phyloP scores from a whole-genome alignment of 2,329 filamentous ascomycete genomes.

The Metarhizium anisopliae region DNA sequence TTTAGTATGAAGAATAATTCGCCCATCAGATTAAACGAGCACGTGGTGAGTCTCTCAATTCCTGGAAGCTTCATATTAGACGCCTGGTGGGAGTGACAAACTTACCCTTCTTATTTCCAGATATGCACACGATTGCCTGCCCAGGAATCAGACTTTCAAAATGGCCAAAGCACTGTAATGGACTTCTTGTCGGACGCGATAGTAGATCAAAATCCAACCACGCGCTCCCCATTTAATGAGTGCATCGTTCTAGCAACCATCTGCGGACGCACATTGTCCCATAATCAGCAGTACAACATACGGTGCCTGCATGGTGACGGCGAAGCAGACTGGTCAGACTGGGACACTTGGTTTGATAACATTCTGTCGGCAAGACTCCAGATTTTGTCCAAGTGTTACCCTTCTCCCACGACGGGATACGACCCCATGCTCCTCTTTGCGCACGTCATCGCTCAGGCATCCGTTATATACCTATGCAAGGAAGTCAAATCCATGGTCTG shows the following conservation, averaged over 20 bases:
- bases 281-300: not conserved
- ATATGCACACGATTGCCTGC: constrained; percentile 25
- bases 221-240: not conserved
- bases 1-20: constrained; percentile 21
- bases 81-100: not conserved
- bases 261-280: not conserved
- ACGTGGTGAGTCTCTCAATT: constrained; percentile 7
- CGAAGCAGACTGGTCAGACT: not conserved
- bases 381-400: not conserved
- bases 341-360: not conserved
- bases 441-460: not conserved
- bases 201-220: constrained; percentile 10
- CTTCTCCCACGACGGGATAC: not conserved
- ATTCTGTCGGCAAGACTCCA: not conserved
- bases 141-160: constrained; percentile 26
- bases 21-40: constrained; percentile 22
- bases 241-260: not conserved
- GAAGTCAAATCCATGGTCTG: not conserved
- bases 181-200: constrained; percentile 23
- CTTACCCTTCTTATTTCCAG: constrained; percentile 11
- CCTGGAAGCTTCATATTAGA: not conserved
- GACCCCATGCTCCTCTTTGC: not conserved
- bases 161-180: constrained; percentile 14
- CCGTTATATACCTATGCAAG: not conserved
- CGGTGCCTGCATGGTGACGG: not conserved